A percentile compares a stretch with the other conserved stretches of the same genome.
phyloP scores from a whole-genome alignment of 139 green algal genomes.

The Micromonas pusilla region DNA sequence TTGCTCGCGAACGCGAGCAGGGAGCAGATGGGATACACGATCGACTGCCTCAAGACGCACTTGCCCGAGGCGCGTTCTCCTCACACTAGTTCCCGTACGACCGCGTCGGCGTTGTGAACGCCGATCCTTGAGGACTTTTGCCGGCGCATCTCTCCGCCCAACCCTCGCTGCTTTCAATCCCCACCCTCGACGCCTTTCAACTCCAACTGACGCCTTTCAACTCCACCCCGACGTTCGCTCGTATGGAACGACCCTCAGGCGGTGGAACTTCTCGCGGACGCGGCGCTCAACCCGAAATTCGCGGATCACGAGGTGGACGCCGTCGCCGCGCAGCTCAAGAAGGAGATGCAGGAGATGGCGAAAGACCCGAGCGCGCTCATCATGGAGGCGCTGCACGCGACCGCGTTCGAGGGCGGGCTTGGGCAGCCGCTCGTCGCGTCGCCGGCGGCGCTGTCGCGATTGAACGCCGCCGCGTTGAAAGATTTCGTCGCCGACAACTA shows the following conservation, averaged over 20 bases:
- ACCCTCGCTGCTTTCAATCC: no score
- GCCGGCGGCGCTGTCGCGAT: background rate
- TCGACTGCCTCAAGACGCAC: constrained; percentile 71
- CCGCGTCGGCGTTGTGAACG: no score
- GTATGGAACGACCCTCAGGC: no score
- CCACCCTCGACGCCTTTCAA: no score
- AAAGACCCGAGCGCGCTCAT: constrained; percentile 61
- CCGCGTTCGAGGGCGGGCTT: constrained; percentile 69
- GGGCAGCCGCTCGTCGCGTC: constrained; percentile 65
- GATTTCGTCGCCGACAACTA: constrained; percentile 49
- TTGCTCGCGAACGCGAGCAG: constrained; percentile 65
- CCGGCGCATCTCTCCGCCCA: no score
- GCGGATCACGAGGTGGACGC: constrained; percentile 61
- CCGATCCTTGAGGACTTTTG: no score
- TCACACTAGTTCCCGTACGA: no score
- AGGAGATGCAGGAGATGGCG: constrained; percentile 52
- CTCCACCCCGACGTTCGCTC: no score
- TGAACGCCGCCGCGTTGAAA: background rate
- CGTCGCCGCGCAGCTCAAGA: constrained; percentile 50
- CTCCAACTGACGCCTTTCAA: no score
- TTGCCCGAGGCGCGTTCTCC: no score
- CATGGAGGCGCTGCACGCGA: constrained; percentile 61
- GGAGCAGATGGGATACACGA: constrained; percentile 87
- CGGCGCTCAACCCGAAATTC: constrained; percentile 80
- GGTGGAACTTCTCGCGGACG: constrained; percentile 84